Base-by-base conservation (phyloP, 176 grass and related monocot species). In the Tillandsia leiboldiana region DNA sequence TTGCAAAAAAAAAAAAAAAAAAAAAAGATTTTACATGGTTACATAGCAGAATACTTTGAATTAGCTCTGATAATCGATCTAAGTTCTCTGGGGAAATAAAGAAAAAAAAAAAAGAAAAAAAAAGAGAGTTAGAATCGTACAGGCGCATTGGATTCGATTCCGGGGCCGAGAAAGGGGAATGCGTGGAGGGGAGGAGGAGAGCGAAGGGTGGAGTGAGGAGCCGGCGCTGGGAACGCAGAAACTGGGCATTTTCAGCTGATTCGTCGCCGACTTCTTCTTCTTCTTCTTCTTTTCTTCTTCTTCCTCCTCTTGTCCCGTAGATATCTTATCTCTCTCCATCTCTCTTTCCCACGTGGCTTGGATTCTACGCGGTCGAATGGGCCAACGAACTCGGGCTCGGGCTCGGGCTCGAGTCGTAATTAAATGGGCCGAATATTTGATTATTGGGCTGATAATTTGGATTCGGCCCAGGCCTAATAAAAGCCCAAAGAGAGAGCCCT, bases 141-240 rank as follows among this genome's bases (percentile, higher is more conserved):
- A 62, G 51, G 73, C 47, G 3, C 73, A 75, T 7, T 15, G 62
- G 48, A 75, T 65, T 66, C 63, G 73, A 49, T 47, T n/a, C 10
- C 53, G 49, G 10, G 26, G 24, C 49, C 26, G 10, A 48, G 63
- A 8, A 6, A 26, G 12, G 49, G 50, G 63, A 53, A 62, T 26
- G 24, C 11, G 62, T 61, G 49, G 50, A 65, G 26, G 10, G 24
- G 18, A 24, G 6, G 54, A 59, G 54, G 54, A 59, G 54, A 18
- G 20, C 3, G 65, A 33, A 67, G 65, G 13, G 11, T 8, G 33
- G 11, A 48, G 33, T 12, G 63, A 75, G 15, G 73, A 54, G 15
- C 49, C 49, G 23, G 50, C 50, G 9, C 50, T 48, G 14, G 73
- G 73, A 42, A 67, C 26, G 28, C 50, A 75, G 50, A 75, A 62